Base-by-base conservation (phyloP, 176 grass and related monocot genomes). In the Triticum urartu region DNA sequence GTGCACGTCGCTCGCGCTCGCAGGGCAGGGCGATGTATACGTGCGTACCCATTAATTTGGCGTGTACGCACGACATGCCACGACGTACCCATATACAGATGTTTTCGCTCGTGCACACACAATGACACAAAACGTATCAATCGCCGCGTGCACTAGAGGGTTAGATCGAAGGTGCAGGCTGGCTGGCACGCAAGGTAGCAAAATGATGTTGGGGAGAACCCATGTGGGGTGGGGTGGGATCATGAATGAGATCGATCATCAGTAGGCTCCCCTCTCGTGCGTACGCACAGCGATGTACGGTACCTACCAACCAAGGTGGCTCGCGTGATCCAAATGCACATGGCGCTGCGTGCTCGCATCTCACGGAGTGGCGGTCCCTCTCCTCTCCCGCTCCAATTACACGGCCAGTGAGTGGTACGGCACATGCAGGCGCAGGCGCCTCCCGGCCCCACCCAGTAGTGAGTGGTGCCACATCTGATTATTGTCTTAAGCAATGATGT, bases 271-370 rank as follows among this genome's bases (percentile, higher is more conserved):
- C 79, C 43, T 36, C 61, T 58, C 45, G 68, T 60, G 81, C 89
- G 63, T 61, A 85, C 61, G 85, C 76, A 60, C 83, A 64, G 79
- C 68, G 1, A 80, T 84, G 86, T 66, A 66, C 73, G 59, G 85
- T 80, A 76, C 85, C 76, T 58, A 72, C 64, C 71, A 35, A 80
- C 43, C 72, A 54, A 33, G 24, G 54, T 58, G 17, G 54, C 54
- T 58, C 54, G 54, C 72, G n/a, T 66, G 89, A 91, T 91, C 86
- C 86, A 91, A 62, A 75, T 39, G 86, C 86, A 88, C 86, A 85
- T 91, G 89, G 75, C 11, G 48, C 17, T 69, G 81, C 78, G 24
- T 59, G 25, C 25, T 62, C 20, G 21, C 74, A 33, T 28, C 64
- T 64, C 11, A 65, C 14, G 59, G 52, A 59, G 73, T 40, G 66